Conservation (phyloP, 2,329 filamentous ascomycete genomes). For the Clarireedia hainanense region DNA sequence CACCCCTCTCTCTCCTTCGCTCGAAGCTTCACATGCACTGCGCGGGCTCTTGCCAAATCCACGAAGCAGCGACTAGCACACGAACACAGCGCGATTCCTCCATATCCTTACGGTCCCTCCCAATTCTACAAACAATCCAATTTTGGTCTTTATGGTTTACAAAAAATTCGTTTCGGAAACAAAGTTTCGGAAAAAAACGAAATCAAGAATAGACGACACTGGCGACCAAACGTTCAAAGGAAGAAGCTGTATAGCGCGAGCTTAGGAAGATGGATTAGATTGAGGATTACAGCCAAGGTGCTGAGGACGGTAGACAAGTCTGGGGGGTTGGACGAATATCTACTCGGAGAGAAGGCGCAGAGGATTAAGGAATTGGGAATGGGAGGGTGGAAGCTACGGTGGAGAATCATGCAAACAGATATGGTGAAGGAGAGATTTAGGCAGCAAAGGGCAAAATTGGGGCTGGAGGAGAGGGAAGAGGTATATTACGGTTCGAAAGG, state of each 20-base stretch:
- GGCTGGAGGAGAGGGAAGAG: conserved; percentile 46
- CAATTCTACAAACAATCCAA: conserved; percentile 74
- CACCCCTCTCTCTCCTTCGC: conserved; percentile 23
- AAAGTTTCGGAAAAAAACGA: conserved; percentile 60
- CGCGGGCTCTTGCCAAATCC: conserved; percentile 27
- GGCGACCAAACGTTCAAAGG: conserved; percentile 61
- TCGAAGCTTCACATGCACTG: conserved; percentile 29
- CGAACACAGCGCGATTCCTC: conserved; percentile 36
- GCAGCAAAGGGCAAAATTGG: conserved; percentile 55
- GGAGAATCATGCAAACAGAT: conserved; percentile 77
- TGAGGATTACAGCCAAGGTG: conserved; percentile 62
- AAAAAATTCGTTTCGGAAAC: conserved; percentile 73
- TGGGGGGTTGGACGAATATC: conserved; percentile 85
- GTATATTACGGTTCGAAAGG: conserved; percentile 32
- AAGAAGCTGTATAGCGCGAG: conserved; percentile 60
- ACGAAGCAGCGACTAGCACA: conserved; percentile 29
- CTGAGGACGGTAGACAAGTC: conserved; percentile 71
- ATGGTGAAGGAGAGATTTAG: conserved; percentile 59
- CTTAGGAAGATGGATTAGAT: conserved; percentile 55
- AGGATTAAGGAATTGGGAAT: conserved; percentile 82
- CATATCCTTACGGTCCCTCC: conserved; percentile 67
- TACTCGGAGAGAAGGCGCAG: conserved; percentile 69
- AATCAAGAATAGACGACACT: conserved; percentile 63
- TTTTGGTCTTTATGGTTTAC: conserved; percentile 61
- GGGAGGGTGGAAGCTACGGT: conserved; percentile 82